phyloP scores from a whole-genome alignment of 345 rosid species.

The Aquilaria sinensis region DNA sequence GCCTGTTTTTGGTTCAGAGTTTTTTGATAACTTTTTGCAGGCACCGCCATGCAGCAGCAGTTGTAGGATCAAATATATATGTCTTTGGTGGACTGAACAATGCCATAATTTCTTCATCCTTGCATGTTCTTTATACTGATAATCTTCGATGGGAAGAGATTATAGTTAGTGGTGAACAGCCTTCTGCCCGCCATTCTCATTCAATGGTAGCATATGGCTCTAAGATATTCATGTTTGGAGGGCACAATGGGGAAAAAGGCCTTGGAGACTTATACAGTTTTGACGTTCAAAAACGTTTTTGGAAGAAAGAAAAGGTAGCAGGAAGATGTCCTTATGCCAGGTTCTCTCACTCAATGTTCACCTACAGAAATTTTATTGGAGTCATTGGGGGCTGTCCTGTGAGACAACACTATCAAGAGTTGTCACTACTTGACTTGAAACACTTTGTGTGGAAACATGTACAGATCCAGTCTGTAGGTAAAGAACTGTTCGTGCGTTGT shows the following conservation, averaged over 20 bases:
- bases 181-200: conserved; percentile 87
- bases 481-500: conserved; percentile 69
- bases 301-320: conserved; percentile 63
- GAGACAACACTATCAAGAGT: conserved; percentile 55
- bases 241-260: conserved; percentile 63
- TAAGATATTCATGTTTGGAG: conserved; percentile 69
- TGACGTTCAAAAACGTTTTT: conserved; percentile 43
- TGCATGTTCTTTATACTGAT: conserved; percentile 46
- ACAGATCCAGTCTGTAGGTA: conserved; percentile 48
- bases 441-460: conserved; percentile 54
- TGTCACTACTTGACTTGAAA: conserved; percentile 62
- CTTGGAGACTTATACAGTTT: conserved; percentile 78
- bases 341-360: conserved; percentile 90
- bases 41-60: conserved; percentile 90
- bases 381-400: conserved; percentile 95
- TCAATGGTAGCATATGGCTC: conserved; percentile 68
- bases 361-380: conserved; percentile 56
- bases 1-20: not conserved
- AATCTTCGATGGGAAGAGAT: conserved; percentile 61
- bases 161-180: conserved; percentile 44
- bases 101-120: conserved; percentile 46
- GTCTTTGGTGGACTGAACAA: conserved; percentile 74
- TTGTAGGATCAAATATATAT: conserved; percentile 60
- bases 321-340: conserved; percentile 78
- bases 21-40: conserved; percentile 24